Evolutionary conservation across 805 yeast species (phyloP), one percentile per base, ranked within the genome.

Genomic region (Wickerhamiella kurtzmanii): DNA sequence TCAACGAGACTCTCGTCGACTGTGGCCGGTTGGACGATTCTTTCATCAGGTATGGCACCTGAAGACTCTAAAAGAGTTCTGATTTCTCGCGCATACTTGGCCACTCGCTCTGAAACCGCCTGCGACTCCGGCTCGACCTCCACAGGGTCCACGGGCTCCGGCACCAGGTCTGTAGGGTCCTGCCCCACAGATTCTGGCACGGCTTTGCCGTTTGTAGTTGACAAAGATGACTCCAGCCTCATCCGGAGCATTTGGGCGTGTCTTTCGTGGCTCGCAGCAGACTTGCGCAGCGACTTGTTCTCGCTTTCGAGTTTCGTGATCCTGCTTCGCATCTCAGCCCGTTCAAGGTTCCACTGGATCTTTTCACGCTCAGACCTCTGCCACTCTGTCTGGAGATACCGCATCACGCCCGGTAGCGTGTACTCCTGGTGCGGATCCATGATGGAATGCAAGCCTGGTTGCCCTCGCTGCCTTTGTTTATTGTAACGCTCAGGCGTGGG

Each of bases 301-400:
- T 76, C 80, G 36, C 77, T 72, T 53, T 76, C 79, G 17, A 77
- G 61, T 43, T 65, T 67, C 3, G 76, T 70, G 42, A 77, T 72
- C 28, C 69, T 64, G 38, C 65, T 56, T 60, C 69, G 73, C 79
- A 77, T 73, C 55, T 77, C 82, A 17, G 77, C 75, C 35, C 72
- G 65, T 56, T 77, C 82, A 44, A 76, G 62, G 49, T 73, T 78
- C 79, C 80, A 77, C 40, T 72, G 72, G 45, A 77, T 74, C 44
- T 79, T 64, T 53, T 75, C 77, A 46, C 76, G 71, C 57, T 78
- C 82, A 58, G 73, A 75, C 49, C 69, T 71, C 46, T 78, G 76
- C 71, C 77, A 77, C 54, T 78, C 82, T 20, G 73, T 64, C 57
- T 78, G 82, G 55, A 78, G 66, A 51, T 73, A 78, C 56, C 75